These are phyloP conservation scores for Epichloe aotearoae DNA, from an alignment of 2,329 filamentous ascomycete genomes.

Conservation along the genomic window DNA sequence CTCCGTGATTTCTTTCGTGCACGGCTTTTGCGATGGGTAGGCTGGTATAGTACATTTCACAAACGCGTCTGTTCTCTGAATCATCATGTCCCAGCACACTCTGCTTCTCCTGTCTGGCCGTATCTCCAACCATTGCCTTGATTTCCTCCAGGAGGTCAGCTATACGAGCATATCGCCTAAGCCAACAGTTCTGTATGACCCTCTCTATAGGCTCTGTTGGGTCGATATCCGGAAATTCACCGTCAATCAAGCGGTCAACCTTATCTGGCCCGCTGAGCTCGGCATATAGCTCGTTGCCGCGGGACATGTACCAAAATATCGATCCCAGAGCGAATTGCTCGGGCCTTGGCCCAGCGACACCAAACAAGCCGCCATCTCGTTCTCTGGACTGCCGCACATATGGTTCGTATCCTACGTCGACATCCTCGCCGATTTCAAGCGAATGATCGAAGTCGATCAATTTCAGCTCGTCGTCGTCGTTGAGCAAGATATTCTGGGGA, in stretches of 20 bases:
- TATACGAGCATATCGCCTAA: slow-evolving; percentile 1
- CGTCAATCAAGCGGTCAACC: slow-evolving; percentile 7
- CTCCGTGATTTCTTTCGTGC: too few species aligned
- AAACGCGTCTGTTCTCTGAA: background rate
- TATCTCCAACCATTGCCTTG: background rate
- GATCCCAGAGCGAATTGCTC: slow-evolving; percentile 11
- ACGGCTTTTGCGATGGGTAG: too few species aligned
- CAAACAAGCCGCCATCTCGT: slow-evolving; percentile 2
- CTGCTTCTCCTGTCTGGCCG: background rate
- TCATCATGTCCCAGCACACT: too few species aligned
- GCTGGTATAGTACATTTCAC: background rate
- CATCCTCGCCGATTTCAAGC: background rate
- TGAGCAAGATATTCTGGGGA: slow-evolving; percentile 10
- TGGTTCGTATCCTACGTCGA: slow-evolving; percentile 11
- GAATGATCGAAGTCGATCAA: slow-evolving; percentile 12
- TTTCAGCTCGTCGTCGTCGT: slow-evolving; percentile 7
- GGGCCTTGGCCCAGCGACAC: slow-evolving; percentile 7
- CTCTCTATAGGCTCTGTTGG: slow-evolving; percentile 6
- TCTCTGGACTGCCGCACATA: slow-evolving; percentile 9
- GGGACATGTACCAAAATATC: slow-evolving; percentile 11
- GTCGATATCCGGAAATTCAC: slow-evolving; percentile 5
- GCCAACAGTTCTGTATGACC: slow-evolving; percentile 10
- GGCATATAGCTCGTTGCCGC: slow-evolving; percentile 8
- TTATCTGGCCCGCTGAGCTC: slow-evolving; percentile 7
- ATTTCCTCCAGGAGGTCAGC: slow-evolving; percentile 9